Conservation (phyloP, 495 filamentous ascomycete genomes). For the Hypoxylon lenormandii region DNA sequence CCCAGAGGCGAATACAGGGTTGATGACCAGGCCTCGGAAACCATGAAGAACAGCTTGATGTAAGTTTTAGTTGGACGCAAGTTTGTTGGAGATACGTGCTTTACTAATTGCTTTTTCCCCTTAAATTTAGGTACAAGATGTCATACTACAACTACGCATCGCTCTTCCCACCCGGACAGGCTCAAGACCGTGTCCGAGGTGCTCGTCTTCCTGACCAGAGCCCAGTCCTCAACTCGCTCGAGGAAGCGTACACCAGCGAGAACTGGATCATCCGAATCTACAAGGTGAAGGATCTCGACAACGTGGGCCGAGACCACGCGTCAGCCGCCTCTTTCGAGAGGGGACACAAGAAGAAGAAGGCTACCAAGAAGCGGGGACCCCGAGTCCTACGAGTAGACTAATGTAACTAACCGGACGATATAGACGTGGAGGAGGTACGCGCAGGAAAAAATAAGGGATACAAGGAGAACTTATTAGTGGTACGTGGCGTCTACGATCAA, state of each 20-base stretch:
- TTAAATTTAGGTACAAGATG: slow-evolving; percentile 91
- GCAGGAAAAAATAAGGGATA: slow-evolving; percentile 1
- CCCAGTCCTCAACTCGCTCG: slow-evolving; percentile 85
- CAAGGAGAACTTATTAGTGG: slow-evolving; percentile 11
- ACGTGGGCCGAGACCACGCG: slow-evolving; percentile 88
- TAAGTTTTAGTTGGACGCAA: slow-evolving; percentile 61
- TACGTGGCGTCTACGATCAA: neutral
- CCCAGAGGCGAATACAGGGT: slow-evolving; percentile 94
- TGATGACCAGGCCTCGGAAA: slow-evolving; percentile 91
- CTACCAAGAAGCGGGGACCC: slow-evolving; percentile 80
- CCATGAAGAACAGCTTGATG: slow-evolving; percentile 99
- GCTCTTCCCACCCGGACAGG: slow-evolving; percentile 92
- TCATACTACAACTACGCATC: slow-evolving; percentile 97
- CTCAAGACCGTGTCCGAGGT: slow-evolving; percentile 88
- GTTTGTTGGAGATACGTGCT: neutral
- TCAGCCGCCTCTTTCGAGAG: slow-evolving; percentile 88
- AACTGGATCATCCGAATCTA: slow-evolving; percentile 99
- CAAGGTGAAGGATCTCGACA: slow-evolving; percentile 99
- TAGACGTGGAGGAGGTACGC: neutral
- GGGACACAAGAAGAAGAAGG: slow-evolving; percentile 93
- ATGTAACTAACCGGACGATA: slow-evolving; percentile 26
- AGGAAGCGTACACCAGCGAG: slow-evolving; percentile 98
- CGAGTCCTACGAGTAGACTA: slow-evolving; percentile 87
- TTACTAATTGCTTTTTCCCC: slow-evolving; percentile 13
- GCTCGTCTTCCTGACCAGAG: slow-evolving; percentile 83